Conservation (phyloP, 495 filamentous ascomycete species). For the Oidiodendron maius region DNA sequence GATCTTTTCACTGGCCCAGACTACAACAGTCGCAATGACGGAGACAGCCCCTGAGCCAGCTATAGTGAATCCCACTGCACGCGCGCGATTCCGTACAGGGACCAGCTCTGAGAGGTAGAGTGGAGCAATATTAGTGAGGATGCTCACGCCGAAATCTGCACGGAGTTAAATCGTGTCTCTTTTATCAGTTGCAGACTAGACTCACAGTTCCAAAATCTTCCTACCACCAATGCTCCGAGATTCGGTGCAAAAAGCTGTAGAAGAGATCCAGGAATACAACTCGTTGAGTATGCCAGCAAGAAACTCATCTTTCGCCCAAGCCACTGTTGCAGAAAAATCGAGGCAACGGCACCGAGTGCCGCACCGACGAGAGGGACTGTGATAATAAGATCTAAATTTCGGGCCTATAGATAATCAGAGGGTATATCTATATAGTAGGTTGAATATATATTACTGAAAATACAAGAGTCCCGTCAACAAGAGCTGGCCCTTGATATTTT, state of each 20-base stretch:
- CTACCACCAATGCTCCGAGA: not conserved
- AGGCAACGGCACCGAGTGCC: not conserved
- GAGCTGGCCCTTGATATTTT: not conserved
- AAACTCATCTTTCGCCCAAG: not conserved
- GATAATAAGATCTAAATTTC: not conserved
- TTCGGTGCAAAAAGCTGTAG: not conserved
- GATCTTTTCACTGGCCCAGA: not conserved
- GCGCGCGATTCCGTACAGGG: conserved; percentile 47
- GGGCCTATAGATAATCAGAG: conserved; percentile 1
- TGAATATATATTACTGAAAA: not conserved
- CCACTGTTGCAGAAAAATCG: not conserved
- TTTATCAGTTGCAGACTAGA: not conserved
- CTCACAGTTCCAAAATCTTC: not conserved
- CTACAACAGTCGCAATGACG: not conserved
- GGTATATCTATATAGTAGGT: not conserved
- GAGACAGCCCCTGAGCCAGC: conserved; percentile 51
- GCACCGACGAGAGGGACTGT: not conserved
- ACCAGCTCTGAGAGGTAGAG: conserved; percentile 52
- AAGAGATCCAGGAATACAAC: not conserved
- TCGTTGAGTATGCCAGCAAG: not conserved
- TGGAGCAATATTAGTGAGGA: conserved; percentile 25
- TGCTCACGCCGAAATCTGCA: conserved; percentile 50
- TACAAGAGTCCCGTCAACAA: not conserved
- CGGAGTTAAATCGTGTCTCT: not conserved
- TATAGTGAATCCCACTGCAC: conserved; percentile 45